These are phyloP conservation scores for Zea mays DNA, from an alignment of 176 grass and related monocot species.

Conservation along the genomic window DNA sequence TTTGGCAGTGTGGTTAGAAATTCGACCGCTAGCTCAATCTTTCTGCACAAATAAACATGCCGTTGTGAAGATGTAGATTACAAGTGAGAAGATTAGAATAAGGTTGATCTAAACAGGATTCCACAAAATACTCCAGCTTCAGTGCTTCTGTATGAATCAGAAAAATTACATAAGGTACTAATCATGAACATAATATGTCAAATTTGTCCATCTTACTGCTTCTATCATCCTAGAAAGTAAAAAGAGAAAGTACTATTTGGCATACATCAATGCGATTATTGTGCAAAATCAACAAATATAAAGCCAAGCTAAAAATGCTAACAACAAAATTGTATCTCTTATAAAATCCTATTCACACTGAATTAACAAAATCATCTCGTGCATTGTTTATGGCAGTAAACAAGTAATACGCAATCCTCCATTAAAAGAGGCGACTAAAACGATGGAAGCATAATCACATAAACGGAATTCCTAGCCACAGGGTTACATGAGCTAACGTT, in stretches of 20 bases:
- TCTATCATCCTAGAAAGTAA: not conserved
- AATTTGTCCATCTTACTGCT: not conserved
- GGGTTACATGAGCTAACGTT: not conserved
- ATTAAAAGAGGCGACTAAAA: not conserved
- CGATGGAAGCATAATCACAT: slow-evolving; percentile 20
- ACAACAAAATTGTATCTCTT: not conserved
- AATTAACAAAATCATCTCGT: slow-evolving; percentile 11
- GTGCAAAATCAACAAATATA: slow-evolving; percentile 14
- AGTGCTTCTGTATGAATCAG: slow-evolving; percentile 16
- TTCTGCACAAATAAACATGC: slow-evolving; percentile 61
- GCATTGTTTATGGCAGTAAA: slow-evolving; percentile 12
- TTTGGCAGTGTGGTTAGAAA: slow-evolving; percentile 46
- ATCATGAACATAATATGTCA: not conserved
- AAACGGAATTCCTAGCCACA: not conserved
- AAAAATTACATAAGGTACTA: not conserved
- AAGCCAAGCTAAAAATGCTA: slow-evolving; percentile 2
- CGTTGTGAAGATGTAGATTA: not conserved
- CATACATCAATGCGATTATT: not conserved
- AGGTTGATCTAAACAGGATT: not conserved
- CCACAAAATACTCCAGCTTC: slow-evolving; percentile 23
- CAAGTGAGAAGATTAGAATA: slow-evolving; percentile 1
- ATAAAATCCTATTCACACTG: not conserved
- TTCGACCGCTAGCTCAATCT: slow-evolving; percentile 65
- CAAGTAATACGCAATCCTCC: slow-evolving; percentile 18
- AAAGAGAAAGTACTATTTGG: not conserved